Base-by-base conservation (phyloP, 768 basidiomycete genomes). In the Mycena maculata region DNA sequence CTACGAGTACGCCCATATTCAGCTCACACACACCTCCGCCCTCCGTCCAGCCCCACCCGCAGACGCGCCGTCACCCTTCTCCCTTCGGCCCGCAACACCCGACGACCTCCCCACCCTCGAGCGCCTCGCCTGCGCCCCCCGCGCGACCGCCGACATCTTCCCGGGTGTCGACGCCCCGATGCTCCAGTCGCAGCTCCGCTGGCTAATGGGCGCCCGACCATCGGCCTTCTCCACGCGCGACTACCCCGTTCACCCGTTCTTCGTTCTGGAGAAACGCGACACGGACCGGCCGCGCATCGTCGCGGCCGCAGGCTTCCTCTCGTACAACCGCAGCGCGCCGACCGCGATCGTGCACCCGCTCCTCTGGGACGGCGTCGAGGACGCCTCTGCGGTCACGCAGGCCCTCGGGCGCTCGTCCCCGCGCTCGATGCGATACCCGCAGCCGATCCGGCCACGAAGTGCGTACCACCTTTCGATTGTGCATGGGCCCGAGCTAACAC, bases 1-100 rank as follows among this genome's bases (percentile, higher is more conserved):
- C 10, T 65, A 65, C 22, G 63, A 65, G 44, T 65, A 52, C 49
- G 63, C 63, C 45, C 25, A 52, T 20, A 42, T 58, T 64, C 39
- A 18, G n/a, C n/a, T 65, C 48, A 52, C 49, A 18, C 49, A 52
- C 42, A 11, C 30, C 39, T 33, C 49, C 18, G 22, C 50, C 15
- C 60, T 54, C 22, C 6, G 13, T 13, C 33, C 49, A 27, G 2
- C 49, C n/a, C n/a, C n/a, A 30, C 18, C 28, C 11, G 31, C 31
- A 22, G 25, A 18, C 22, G 30, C 20, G 23, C 47, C 23, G 25
- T 63, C 53, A 4, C 52, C 61, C 61, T 55, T 15, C 52, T 44
- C 45, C 54, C 18, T 2, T n/a, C n/a, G n/a, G n/a, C n/a, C n/a
- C n/a, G 54, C 62, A 20, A 63, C 47, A 4, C 41, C 49, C 8